Evolutionary conservation across 2,329 filamentous ascomycete species (phyloP).

Genomic region (Ciborinia camelliae): DNA sequence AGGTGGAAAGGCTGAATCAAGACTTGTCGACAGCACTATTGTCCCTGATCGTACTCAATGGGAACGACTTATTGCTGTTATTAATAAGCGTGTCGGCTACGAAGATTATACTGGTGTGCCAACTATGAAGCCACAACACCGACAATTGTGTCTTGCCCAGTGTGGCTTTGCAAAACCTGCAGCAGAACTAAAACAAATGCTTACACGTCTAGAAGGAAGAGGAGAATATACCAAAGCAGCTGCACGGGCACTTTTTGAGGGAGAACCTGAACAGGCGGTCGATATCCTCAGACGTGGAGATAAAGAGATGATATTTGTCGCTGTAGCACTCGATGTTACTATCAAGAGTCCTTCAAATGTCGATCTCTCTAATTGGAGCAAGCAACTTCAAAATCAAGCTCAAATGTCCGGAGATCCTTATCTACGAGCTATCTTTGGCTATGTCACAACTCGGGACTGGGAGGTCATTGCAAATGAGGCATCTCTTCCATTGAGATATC

Average conservation of each 20-base stretch:
- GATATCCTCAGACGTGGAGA: conserved; percentile 67
- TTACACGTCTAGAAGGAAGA: conserved; percentile 46
- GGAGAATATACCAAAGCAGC: conserved; percentile 70
- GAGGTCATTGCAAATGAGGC: conserved; percentile 67
- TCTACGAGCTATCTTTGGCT: conserved; percentile 72
- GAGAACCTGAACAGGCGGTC: conserved; percentile 64
- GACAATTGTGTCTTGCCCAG: conserved; percentile 71
- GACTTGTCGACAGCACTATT: conserved; percentile 46
- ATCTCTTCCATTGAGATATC: conserved; percentile 70
- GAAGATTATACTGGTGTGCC: conserved; percentile 59
- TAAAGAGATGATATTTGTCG: conserved; percentile 65
- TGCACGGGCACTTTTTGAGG: conserved; percentile 71
- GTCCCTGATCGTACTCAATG: conserved; percentile 50
- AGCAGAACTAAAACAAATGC: conserved; percentile 44
- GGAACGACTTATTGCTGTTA: conserved; percentile 59
- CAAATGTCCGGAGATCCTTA: conserved; percentile 67
- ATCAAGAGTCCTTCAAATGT: conserved; percentile 47
- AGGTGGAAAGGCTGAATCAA: conserved; percentile 51
- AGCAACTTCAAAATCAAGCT: conserved; percentile 31
- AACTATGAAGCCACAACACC: conserved; percentile 65
- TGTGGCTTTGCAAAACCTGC: conserved; percentile 66
- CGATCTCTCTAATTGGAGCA: conserved; percentile 34
- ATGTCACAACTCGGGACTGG: conserved; percentile 77
- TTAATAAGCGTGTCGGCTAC: conserved; percentile 61
- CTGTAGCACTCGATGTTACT: conserved; percentile 62